These are phyloP conservation scores for Teratosphaeria gauchensis DNA, from an alignment of 2,329 filamentous ascomycete genomes.

Conservation along the genomic window DNA sequence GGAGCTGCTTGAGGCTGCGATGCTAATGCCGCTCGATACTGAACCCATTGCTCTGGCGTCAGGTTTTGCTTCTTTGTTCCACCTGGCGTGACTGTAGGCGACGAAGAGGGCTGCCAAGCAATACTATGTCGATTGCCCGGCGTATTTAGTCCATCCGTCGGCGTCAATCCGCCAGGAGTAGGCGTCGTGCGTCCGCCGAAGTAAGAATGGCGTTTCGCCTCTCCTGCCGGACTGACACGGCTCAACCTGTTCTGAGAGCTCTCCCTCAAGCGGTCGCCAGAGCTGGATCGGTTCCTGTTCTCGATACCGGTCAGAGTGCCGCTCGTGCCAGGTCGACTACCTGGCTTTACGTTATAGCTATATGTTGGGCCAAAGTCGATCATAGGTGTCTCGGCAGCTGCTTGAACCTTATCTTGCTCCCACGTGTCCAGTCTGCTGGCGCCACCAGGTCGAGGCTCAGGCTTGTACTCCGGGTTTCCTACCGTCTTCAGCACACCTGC, in stretches of 20 bases:
- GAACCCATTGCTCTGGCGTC: conserved; percentile 73
- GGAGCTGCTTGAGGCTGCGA: conserved; percentile 43
- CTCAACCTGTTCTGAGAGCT: conserved; percentile 8
- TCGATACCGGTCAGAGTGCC: conserved; percentile 36
- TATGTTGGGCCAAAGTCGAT: conserved; percentile 83
- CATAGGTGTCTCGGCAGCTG: conserved; percentile 53
- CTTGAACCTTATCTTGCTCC: conserved; percentile 24
- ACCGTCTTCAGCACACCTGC: conserved; percentile 74
- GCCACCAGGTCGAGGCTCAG: conserved; percentile 29
- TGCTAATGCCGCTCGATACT: conserved; percentile 56
- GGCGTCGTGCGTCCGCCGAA: conserved; percentile 21
- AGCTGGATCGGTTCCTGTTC: conserved; percentile 15
- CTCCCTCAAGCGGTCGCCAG: conserved; percentile 17
- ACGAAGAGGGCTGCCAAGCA: conserved; percentile 66
- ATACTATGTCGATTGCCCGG: conserved; percentile 54
- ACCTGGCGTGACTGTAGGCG: conserved; percentile 37
- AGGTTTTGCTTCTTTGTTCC: conserved; percentile 46
- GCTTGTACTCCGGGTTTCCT: conserved; percentile 43
- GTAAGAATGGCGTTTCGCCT: conserved; percentile 23
- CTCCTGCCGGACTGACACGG: conserved; percentile 11
- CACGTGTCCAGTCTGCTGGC: conserved; percentile 22
- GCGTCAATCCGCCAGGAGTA: conserved; percentile 14
- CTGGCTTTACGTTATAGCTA: conserved; percentile 46
- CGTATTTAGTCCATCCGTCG: conserved; percentile 16
- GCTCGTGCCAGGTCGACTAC: conserved; percentile 45